A percentile compares a stretch with the other conserved stretches of the same genome.
Conservation (phyloP, 225 moss, liverwort and hornwort genomes). For the Pseudoscleropodium purum region DNA sequence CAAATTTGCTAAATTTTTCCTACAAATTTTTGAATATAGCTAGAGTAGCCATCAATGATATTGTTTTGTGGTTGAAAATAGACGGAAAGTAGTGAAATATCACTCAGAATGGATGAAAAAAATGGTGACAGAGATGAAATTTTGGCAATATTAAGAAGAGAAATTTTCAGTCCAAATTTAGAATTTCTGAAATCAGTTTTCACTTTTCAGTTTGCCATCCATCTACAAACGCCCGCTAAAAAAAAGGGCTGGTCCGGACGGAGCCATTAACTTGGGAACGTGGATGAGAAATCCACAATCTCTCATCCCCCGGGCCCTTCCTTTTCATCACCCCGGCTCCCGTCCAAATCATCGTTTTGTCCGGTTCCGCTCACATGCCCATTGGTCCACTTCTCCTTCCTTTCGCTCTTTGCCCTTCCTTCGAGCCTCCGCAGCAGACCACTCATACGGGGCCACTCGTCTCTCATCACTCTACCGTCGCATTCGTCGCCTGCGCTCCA, state of each 20-base stretch:
- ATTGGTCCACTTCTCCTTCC: neutral
- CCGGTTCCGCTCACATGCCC: neutral
- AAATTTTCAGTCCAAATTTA: neutral
- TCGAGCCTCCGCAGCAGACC: neutral
- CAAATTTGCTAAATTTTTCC: neutral
- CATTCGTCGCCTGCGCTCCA: neutral
- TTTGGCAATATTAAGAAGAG: neutral
- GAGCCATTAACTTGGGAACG: too few species aligned
- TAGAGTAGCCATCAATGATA: neutral
- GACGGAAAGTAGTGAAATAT: neutral
- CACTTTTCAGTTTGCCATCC: too few species aligned
- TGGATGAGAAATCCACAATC: neutral
- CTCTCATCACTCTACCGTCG: neutral
- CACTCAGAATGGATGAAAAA: neutral
- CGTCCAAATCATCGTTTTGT: neutral
- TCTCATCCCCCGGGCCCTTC: neutral
- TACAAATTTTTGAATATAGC: neutral
- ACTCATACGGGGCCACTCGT: conserved; percentile 1
- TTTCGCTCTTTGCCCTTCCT: neutral
- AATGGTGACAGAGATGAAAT: neutral
- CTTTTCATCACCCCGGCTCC: neutral
- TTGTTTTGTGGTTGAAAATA: too few species aligned
- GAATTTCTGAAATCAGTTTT: neutral
- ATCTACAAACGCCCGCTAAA: neutral
- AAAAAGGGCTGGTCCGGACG: too few species aligned